phyloP scores from a whole-genome alignment of 768 basidiomycete species.

The Lactarius trivialis region DNA sequence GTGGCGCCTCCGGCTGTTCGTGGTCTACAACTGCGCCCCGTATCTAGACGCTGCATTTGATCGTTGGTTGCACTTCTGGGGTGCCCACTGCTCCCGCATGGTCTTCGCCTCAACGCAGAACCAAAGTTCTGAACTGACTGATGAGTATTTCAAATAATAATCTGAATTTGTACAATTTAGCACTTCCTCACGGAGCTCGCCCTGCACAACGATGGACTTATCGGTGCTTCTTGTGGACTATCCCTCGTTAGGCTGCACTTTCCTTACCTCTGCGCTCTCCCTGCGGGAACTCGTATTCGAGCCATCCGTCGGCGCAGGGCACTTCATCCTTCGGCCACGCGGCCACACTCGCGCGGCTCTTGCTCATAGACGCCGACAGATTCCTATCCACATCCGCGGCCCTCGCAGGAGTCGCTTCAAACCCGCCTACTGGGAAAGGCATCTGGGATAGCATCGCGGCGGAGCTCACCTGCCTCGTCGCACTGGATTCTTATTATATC shows the following conservation, averaged over 20 bases:
- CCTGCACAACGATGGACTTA: neutral
- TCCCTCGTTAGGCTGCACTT: neutral
- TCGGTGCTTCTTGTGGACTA: neutral
- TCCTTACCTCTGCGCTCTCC: neutral
- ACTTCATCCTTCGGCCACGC: neutral
- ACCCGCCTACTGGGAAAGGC: neutral
- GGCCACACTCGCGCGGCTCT: neutral
- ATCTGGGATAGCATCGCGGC: neutral
- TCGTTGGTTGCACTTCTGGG: neutral
- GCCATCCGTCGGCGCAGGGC: neutral
- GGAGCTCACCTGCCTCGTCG: neutral
- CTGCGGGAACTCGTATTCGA: neutral
- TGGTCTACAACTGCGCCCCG: neutral
- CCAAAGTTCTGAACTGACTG: no score
- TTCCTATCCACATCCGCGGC: neutral
- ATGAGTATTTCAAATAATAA: no score
- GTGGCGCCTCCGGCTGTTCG: neutral
- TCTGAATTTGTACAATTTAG: no score
- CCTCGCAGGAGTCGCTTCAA: neutral
- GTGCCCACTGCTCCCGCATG: neutral
- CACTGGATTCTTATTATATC: neutral
- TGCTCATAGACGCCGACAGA: neutral
- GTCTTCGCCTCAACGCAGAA: neutral
- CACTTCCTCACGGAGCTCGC: no score
- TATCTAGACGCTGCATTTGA: no score